These are phyloP conservation scores for Amaranthus palmeri DNA, from an alignment of 148 eudicot genomes.

Conservation along the genomic window DNA sequence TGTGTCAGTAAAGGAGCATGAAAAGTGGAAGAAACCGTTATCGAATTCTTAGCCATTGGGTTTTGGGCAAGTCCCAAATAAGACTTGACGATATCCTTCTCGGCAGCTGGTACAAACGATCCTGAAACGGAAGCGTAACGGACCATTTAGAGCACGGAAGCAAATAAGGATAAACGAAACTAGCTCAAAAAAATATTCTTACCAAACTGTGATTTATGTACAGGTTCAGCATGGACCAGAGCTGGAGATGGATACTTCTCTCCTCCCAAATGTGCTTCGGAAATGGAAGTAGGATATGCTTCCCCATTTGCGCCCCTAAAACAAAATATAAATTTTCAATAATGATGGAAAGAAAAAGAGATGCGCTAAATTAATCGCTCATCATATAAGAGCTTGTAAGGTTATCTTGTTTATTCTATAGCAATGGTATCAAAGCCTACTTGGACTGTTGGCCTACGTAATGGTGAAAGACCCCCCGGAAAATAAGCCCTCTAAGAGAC, in stretches of 20 bases:
- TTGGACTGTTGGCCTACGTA: background rate
- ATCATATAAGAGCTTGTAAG: too few relatives aligned
- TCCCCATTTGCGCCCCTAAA: slow-evolving; percentile 24
- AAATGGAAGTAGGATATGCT: slow-evolving; percentile 26
- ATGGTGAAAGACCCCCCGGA: too few relatives aligned
- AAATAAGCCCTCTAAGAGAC: too few relatives aligned
- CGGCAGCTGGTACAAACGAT: slow-evolving; percentile 26
- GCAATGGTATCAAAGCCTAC: background rate
- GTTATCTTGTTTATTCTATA: background rate
- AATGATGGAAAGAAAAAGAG: background rate
- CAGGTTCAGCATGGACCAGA: slow-evolving; percentile 25
- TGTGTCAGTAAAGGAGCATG: slow-evolving; percentile 36
- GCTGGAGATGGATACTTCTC: slow-evolving; percentile 36
- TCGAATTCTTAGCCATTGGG: slow-evolving; percentile 29
- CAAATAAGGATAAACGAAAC: background rate
- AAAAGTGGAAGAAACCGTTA: slow-evolving; percentile 26
- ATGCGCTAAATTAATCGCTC: background rate
- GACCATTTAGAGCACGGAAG: slow-evolving; percentile 12
- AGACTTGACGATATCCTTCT: slow-evolving; percentile 27
- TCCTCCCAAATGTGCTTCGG: slow-evolving; percentile 28
- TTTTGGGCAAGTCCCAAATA: slow-evolving; percentile 28
- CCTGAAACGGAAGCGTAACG: slow-evolving; percentile 29
- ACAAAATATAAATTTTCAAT: slow-evolving; percentile 1
- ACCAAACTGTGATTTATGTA: slow-evolving; percentile 32
- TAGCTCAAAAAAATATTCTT: slow-evolving; percentile 9